Evolutionary conservation across 192 early-diverging fungal genomes (phyloP), one percentile per base, ranked within the genome.

Genomic region (Mortierella hygrophila): DNA sequence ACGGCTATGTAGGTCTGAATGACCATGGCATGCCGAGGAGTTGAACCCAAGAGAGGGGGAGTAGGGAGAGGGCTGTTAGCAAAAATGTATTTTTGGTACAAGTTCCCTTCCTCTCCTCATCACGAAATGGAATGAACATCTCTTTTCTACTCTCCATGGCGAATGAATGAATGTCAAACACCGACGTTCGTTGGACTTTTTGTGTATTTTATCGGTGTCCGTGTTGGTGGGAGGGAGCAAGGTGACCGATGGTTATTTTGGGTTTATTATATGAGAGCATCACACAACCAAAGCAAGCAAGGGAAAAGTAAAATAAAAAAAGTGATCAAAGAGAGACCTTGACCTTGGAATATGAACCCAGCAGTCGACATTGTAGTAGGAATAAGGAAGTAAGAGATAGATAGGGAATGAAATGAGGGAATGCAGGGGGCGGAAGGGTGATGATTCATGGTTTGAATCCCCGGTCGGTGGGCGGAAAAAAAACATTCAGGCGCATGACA

Each of bases 381-480:
- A 55, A 55, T 21, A 55, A 23, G 49, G 8, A 44, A 54, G 18
- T 1, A 20, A 55, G 55, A 57, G 55, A 57, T 57, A 57, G 55
- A 57, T 57, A 57, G 55, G n/a, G 55, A 57, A 46, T 11, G 44
- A 46, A 57, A 57, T 57, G 55, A 57, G 55, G 55, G 55, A 57
- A 57, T 57, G 55, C n/a, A 23, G n/a, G 55, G 54, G 23, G 16
- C 9, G 44, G 38, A 6, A 40, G 38, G 3, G 38, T 40, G 38
- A 46, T 46, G 44, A 46, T 46, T 57, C 55, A 6, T 57, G 7
- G 55, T 57, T 57, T 57, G 55, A 57, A 57, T 26, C n/a, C 55
- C 55, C 55, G n/a, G 55, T 57, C 49, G 49, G 49, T 52, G 49
- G n/a, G 55, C 9, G n/a, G 55, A 57, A 57, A 57, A 57, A 57